A percentile compares a stretch with the other conserved stretches of the same genome.
These are phyloP conservation scores for Lodderomyces metapsilosis DNA, from an alignment of 1,139 yeast genomes.

Conservation along the genomic window DNA sequence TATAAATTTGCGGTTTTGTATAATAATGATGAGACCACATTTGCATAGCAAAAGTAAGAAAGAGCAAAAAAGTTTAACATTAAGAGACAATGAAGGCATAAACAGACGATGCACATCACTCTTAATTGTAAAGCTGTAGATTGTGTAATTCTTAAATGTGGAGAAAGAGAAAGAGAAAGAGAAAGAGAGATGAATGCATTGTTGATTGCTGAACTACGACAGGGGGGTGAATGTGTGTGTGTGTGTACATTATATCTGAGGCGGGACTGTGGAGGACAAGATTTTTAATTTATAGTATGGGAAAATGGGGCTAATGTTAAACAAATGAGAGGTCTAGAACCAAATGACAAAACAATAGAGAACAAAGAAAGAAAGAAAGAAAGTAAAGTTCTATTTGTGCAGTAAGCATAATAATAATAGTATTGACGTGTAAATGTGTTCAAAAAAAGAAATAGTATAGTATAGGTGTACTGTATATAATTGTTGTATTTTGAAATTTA, in stretches of 20 bases:
- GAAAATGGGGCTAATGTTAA: no score
- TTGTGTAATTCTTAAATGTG: no score
- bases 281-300: no score
- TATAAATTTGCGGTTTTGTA: neutral
- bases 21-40: neutral
- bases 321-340: no score
- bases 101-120: neutral
- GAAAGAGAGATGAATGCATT: neutral
- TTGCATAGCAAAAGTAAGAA: neutral
- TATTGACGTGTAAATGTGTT: neutral
- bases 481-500: neutral
- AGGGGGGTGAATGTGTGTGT: constrained; percentile 1
- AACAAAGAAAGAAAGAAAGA: no score
- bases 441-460: neutral
- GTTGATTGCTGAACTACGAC: constrained; percentile 1
- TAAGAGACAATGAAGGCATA: neutral
- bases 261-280: no score
- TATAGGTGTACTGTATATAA: neutral
- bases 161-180: no score
- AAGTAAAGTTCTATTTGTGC: no score
- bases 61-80: neutral
- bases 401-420: no score
- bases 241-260: neutral
- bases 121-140: no score
- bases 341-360: no score